Percentiles rank a stretch among this genome's conserved stretches.
Conservation (phyloP, 768 basidiomycete species). For the Rhodotorula babjevae region DNA sequence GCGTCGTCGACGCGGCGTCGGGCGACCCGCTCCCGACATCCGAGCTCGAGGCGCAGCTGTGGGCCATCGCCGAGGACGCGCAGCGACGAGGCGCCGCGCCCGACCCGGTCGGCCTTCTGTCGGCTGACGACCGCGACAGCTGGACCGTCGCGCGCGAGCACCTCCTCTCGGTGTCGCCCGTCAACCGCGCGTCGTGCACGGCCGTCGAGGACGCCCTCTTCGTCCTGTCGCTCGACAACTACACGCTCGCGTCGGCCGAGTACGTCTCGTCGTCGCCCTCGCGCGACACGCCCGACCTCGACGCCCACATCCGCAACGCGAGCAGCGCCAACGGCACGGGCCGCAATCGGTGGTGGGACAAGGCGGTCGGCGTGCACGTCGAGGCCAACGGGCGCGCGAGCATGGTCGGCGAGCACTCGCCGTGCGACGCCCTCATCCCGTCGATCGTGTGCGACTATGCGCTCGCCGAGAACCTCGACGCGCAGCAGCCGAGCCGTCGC, state of each 20-base stretch:
- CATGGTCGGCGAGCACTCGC: slow-evolving; percentile 83
- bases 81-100: slow-evolving; percentile 50
- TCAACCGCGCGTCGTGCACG: slow-evolving; percentile 61
- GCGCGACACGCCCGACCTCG: slow-evolving; percentile 50
- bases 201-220: slow-evolving; percentile 71
- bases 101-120: slow-evolving; percentile 62
- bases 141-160: slow-evolving; percentile 73
- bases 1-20: slow-evolving; percentile 54
- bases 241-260: slow-evolving; percentile 51
- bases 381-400: slow-evolving; percentile 80
- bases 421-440: slow-evolving; percentile 82
- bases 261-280: slow-evolving; percentile 25
- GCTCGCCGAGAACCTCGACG: slow-evolving; percentile 63
- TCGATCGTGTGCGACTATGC: slow-evolving; percentile 80
- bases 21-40: slow-evolving; percentile 56
- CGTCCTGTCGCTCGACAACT: slow-evolving; percentile 73
- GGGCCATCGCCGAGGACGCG: slow-evolving; percentile 59
- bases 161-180: slow-evolving; percentile 62
- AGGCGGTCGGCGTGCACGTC: slow-evolving; percentile 72
- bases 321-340: slow-evolving; percentile 61
- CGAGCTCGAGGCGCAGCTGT: slow-evolving; percentile 54
- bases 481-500: slow-evolving; percentile 27
- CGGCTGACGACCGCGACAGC: slow-evolving; percentile 70
- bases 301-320: slow-evolving; percentile 70
- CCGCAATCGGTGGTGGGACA: slow-evolving; percentile 85